A percentile compares a stretch with the other conserved stretches of the same genome.
Conservation (phyloP, 148 eudicot genomes). For the Hydrangea macrophylla region DNA sequence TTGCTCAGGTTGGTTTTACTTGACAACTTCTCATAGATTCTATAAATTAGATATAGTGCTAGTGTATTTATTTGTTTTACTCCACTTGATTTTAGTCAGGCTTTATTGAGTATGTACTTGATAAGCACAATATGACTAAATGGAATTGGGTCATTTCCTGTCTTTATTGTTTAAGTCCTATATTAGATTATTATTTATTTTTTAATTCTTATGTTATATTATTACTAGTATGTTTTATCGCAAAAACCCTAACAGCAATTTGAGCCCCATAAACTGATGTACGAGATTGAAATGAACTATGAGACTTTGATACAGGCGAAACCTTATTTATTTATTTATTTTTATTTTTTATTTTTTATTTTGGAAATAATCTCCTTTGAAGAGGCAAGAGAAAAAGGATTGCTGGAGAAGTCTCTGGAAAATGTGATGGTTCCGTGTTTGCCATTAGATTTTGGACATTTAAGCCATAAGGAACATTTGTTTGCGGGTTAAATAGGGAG, state of each 20-base stretch:
- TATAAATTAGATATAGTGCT: background rate
- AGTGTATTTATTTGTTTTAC: background rate
- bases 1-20: slow-evolving; percentile 64
- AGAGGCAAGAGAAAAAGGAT: background rate
- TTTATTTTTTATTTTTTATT: too few relatives aligned
- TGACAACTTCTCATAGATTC: background rate
- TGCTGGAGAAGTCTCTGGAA: background rate
- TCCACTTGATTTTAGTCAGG: background rate
- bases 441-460: background rate
- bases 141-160: background rate
- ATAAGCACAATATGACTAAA: too few relatives aligned
- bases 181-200: too few relatives aligned
- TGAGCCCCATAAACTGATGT: background rate
- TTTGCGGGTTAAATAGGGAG: too few relatives aligned
- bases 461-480: background rate
- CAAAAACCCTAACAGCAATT: slow-evolving; percentile 6
- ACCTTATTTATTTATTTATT: too few relatives aligned
- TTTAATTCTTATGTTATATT: too few relatives aligned
- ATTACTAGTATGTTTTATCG: too few relatives aligned
- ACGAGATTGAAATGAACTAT: background rate
- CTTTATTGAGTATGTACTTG: background rate
- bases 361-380: background rate
- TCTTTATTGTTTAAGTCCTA: too few relatives aligned
- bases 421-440: background rate
- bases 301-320: background rate